Evolutionary conservation across 2,329 filamentous ascomycete species (phyloP).

Genomic region (Calonectria multiphialidica): DNA sequence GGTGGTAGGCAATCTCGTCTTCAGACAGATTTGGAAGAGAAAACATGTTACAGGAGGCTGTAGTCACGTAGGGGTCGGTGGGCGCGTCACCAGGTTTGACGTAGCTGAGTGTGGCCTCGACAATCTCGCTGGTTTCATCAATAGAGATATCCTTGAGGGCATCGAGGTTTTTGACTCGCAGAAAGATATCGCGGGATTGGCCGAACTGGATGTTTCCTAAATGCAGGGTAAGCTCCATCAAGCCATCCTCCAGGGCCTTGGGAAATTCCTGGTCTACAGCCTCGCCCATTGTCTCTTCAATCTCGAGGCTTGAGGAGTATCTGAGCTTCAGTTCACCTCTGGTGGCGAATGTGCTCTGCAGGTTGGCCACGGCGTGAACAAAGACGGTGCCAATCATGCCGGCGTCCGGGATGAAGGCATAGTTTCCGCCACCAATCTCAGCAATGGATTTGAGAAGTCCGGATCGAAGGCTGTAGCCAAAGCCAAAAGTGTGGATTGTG

Average conservation of each 20-base stretch:
- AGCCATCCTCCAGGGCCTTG: constrained; percentile 28
- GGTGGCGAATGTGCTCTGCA: constrained; percentile 69
- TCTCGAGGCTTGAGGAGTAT: constrained; percentile 49
- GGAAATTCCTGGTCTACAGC: constrained; percentile 52
- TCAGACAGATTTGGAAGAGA: constrained; percentile 41
- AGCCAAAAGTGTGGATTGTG: constrained; percentile 55
- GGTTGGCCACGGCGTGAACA: constrained; percentile 70
- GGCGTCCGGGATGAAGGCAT: constrained; percentile 71
- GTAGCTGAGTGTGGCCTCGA: constrained; percentile 53
- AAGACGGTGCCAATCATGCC: constrained; percentile 75
- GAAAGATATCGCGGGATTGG: constrained; percentile 69
- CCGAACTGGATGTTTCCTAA: constrained; percentile 70
- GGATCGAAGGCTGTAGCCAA: constrained; percentile 51
- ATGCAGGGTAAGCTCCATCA: constrained; percentile 50
- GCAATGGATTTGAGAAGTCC: constrained; percentile 71
- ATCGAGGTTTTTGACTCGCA: constrained; percentile 49
- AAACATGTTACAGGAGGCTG: constrained; percentile 31
- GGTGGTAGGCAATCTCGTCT: constrained; percentile 62
- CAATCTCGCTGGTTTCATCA: constrained; percentile 21
- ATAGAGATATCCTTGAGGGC: neutral
- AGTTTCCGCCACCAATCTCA: constrained; percentile 68
- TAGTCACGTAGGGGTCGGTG: neutral
- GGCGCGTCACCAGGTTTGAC: constrained; percentile 33
- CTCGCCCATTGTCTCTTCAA: constrained; percentile 55
- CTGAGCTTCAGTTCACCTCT: constrained; percentile 57